phyloP scores from a whole-genome alignment of 169 alveolate species.

The Plasmodium adleri region DNA sequence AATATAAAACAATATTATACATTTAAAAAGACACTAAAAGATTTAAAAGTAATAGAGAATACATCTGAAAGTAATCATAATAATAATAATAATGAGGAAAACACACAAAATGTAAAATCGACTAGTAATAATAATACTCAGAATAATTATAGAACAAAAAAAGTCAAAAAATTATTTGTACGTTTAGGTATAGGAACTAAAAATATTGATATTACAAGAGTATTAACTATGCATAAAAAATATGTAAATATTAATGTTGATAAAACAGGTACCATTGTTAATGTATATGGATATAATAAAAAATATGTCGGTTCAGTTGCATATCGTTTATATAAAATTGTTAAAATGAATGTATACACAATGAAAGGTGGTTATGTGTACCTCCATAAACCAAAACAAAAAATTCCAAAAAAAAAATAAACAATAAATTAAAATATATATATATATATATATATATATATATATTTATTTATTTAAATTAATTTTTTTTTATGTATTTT shows the following conservation, averaged over 20 bases:
- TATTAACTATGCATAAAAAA: constrained; percentile 84
- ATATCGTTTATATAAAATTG: constrained; percentile 84
- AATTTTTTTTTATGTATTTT: no score
- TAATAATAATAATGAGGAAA: constrained; percentile 1
- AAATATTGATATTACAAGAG: constrained; percentile 87
- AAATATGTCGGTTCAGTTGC: constrained; percentile 89
- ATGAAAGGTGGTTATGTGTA: constrained; percentile 91
- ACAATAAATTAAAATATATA: neutral
- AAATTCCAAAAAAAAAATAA: constrained; percentile 85
- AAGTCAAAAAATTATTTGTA: constrained; percentile 86
- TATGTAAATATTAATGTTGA: constrained; percentile 86
- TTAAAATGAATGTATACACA: constrained; percentile 90
- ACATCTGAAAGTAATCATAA: neutral
- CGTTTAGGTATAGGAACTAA: constrained; percentile 91
- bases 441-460: neutral
- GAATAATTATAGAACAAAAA: constrained; percentile 75
- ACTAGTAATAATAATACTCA: constrained; percentile 5
- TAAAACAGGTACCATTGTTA: constrained; percentile 80
- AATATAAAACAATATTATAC: constrained; percentile 61
- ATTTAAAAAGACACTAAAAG: constrained; percentile 30
- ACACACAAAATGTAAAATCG: neutral
- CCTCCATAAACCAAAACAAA: constrained; percentile 85
- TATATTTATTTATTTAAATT: neutral
- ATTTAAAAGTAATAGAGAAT: constrained; percentile 28
- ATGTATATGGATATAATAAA: constrained; percentile 90